Evolutionary conservation across 805 yeast genomes (phyloP), one percentile per base, ranked within the genome.

Genomic region (Cyberlindnera misumaiensis): DNA sequence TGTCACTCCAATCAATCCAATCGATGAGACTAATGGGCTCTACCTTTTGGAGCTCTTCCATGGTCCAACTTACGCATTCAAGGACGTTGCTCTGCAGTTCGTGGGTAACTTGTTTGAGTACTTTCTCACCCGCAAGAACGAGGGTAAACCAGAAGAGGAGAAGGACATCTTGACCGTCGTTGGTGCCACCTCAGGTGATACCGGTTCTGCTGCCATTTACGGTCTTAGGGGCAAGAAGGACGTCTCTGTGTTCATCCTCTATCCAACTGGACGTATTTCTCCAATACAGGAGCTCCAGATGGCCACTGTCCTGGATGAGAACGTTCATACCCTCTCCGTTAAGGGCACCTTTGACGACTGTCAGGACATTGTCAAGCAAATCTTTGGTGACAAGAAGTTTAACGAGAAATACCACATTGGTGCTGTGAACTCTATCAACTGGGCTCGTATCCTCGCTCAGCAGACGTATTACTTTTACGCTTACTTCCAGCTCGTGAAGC

Each of bases 121-220:
- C 65, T 93, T 93, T 64, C 68, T 93, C 53, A 68, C 72, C 43
- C 81, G 96, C 63, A 74, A 76, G 52, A 93, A 93, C 56, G 59
- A 56, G 37, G 70, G 68, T 26, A 58, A 69, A 48, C 65, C 73
- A 35, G 69, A 68, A 39, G 73, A 72, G 43, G 71, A 73, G 49
- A 74, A 90, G 59, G 93, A 87, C 51, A 75, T 76, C 43, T 71
- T 93, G 55, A 93, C 99, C 28, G 97, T 93, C 48, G 96, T 93
- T 42, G 99, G 99, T 56, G 99, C 99, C 32, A 93, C 99, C 20
- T 83, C 95, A 34, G 99, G 99, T 58, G 99, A 93, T 57, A 93
- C 99, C 34, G 99, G 99, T 43, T 84, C 96, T 38, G 99, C 99
- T 39, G 98, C 99, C 46, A 93, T 93, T 51, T 93, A 93, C 65